These are phyloP conservation scores for Coniochaeta sp. DNA, from an alignment of 2,329 filamentous ascomycete genomes.

Conservation along the genomic window DNA sequence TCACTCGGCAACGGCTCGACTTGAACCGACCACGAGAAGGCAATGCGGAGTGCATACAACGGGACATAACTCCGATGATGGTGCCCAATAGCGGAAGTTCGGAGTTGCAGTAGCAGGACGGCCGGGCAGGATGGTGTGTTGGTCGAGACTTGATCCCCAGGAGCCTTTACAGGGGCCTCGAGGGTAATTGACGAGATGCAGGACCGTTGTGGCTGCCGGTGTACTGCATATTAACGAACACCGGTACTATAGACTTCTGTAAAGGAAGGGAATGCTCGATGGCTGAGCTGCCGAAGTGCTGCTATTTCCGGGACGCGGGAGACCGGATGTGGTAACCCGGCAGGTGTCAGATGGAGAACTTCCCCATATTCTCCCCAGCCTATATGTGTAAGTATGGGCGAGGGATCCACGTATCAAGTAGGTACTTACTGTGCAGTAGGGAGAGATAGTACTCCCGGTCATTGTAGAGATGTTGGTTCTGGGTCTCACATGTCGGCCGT, in stretches of 20 bases:
- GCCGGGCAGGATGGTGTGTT: background rate
- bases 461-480: no score
- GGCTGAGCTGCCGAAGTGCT: background rate
- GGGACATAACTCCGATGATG: background rate
- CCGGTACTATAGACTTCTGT: no score
- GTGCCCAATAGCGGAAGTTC: constrained; percentile 1
- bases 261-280: no score
- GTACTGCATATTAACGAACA: no score
- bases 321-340: background rate
- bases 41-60: background rate
- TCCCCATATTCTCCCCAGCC: background rate
- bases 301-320: background rate
- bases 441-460: no score
- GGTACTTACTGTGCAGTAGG: no score
- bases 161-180: no score
- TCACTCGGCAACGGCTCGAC: background rate
- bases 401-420: no score
- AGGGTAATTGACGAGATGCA: no score
- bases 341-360: background rate
- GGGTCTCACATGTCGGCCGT: background rate
- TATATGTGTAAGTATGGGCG: no score
- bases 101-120: background rate
- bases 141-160: background rate
- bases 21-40: background rate
- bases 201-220: constrained; percentile 1